Evolutionary conservation across 495 filamentous ascomycete species (phyloP).

Genomic region (Podospora sp.): DNA sequence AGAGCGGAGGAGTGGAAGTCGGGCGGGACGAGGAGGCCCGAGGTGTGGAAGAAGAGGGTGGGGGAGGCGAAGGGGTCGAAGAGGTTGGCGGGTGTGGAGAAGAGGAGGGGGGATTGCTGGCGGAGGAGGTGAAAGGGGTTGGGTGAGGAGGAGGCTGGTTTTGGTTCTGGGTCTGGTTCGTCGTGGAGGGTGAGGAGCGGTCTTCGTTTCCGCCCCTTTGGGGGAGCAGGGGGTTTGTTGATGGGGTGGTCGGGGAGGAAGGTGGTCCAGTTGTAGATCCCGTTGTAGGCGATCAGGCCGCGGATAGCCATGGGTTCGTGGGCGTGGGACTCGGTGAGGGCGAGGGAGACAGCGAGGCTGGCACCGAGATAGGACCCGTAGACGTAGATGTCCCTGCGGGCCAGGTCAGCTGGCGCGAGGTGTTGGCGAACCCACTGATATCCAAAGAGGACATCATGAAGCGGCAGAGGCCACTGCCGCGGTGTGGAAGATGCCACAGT

Average conservation of each 20-base stretch:
- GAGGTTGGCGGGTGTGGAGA: slow-evolving; percentile 41
- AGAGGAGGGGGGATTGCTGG: slow-evolving; percentile 38
- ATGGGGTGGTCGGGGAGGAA: slow-evolving; percentile 50
- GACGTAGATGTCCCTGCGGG: slow-evolving; percentile 45
- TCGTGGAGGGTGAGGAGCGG: slow-evolving; percentile 15
- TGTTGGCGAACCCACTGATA: slow-evolving; percentile 49
- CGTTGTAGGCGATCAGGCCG: slow-evolving; percentile 52
- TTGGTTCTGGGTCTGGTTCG: no score
- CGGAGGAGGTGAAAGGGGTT: slow-evolving; percentile 30
- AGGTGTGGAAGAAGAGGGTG: slow-evolving; percentile 54
- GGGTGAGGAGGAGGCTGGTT: no score
- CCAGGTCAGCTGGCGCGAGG: slow-evolving; percentile 28
- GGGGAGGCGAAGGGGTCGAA: slow-evolving; percentile 59
- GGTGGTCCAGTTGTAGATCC: slow-evolving; percentile 58
- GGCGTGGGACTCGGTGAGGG: slow-evolving; percentile 49
- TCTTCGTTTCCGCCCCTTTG: slow-evolving; percentile 21
- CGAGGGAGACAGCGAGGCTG: slow-evolving; percentile 49
- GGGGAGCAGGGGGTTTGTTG: slow-evolving; percentile 20
- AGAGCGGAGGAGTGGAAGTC: slow-evolving; percentile 35
- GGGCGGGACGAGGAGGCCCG: slow-evolving; percentile 43
- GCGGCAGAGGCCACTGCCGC: slow-evolving; percentile 47
- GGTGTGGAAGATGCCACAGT: not conserved
- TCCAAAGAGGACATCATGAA: slow-evolving; percentile 51
- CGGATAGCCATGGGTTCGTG: slow-evolving; percentile 42
- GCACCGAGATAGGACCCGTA: slow-evolving; percentile 56